Conservation (phyloP, 352 stramenopile species). For the Phytophthora pluvialis region DNA sequence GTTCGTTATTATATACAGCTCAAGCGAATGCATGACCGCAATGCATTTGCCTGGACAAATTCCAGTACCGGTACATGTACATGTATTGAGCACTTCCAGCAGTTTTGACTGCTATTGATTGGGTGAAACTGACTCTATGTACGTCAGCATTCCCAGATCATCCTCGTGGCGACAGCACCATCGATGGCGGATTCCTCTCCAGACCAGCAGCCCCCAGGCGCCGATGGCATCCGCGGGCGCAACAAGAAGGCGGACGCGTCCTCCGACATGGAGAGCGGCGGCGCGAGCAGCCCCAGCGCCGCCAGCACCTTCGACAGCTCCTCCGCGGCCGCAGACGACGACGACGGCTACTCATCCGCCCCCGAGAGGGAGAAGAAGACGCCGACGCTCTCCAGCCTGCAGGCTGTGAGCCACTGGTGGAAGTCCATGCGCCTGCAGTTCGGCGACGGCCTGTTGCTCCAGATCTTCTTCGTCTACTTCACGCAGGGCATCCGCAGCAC, state of each 20-base stretch:
- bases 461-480: slow-evolving; percentile 89
- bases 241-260: slow-evolving; percentile 53
- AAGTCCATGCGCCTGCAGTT: slow-evolving; percentile 69
- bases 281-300: background rate
- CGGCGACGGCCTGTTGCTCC: slow-evolving; percentile 67
- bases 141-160: background rate
- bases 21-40: no score
- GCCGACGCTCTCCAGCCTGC: slow-evolving; percentile 31
- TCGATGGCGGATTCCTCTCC: slow-evolving; percentile 8
- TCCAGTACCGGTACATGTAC: no score
- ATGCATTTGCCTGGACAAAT: no score
- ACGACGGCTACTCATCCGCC: slow-evolving; percentile 3
- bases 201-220: slow-evolving; percentile 1
- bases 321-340: background rate
- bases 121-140: background rate
- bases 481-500: slow-evolving; percentile 80
- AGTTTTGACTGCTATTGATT: background rate
- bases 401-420: slow-evolving; percentile 64
- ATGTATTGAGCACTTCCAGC: background rate
- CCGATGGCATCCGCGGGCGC: slow-evolving; percentile 63
- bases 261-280: slow-evolving; percentile 29
- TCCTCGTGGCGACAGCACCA: background rate
- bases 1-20: no score
- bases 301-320: slow-evolving; percentile 21
- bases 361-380: slow-evolving; percentile 22